Evolutionary conservation across 257 asterid species (phyloP).

Genomic region (Asclepias syriaca): DNA sequence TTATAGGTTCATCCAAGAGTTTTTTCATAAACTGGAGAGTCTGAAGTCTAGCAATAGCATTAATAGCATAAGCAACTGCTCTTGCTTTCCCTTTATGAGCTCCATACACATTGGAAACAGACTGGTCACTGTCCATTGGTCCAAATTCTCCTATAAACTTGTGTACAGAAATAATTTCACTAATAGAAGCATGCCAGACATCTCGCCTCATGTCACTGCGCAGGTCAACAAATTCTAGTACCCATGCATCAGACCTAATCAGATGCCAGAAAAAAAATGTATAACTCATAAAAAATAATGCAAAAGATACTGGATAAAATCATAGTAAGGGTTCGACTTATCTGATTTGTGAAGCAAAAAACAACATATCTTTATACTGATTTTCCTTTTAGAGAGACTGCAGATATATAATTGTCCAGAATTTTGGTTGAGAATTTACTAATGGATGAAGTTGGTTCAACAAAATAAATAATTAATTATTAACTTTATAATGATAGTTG

Average conservation of each 20-base stretch:
- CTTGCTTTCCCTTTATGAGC: conserved; percentile 68
- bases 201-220: conserved; percentile 94
- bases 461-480: not conserved
- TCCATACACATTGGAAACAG: conserved; percentile 56
- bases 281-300: not conserved
- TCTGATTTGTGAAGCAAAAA: conserved; percentile 1
- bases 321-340: not conserved
- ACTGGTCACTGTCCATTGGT: conserved; percentile 63
- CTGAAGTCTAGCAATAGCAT: conserved; percentile 79
- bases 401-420: not conserved
- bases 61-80: conserved; percentile 52
- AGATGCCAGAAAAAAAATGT: not conserved
- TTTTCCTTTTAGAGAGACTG: not conserved
- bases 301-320: not conserved
- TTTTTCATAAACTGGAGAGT: conserved; percentile 71
- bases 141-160: conserved; percentile 69
- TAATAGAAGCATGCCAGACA: conserved; percentile 81
- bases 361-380: not conserved
- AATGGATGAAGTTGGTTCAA: not conserved
- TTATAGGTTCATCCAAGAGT: conserved; percentile 78
- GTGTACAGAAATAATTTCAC: conserved; percentile 63
- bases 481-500: not conserved
- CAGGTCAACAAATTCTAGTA: conserved; percentile 83
- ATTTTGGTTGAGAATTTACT: not conserved
- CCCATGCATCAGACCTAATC: conserved; percentile 56